Evolutionary conservation across 2,329 filamentous ascomycete species (phyloP), one percentile per base, ranked within the genome.

Genomic region (Chaetomium globosum): DNA sequence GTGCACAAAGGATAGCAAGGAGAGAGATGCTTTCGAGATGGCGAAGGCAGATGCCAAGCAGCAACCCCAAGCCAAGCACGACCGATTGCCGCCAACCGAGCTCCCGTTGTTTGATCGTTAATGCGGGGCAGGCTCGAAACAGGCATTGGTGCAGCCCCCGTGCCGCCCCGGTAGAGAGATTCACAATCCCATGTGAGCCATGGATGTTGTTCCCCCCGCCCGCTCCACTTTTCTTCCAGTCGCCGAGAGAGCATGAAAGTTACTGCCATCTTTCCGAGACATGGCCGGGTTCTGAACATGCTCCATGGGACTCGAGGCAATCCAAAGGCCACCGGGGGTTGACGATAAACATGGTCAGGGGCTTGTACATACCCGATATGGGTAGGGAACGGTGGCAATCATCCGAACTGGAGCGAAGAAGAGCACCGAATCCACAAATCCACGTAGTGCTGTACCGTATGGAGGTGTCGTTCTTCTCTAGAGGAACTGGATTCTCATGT

Each of bases 161-260:
- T 19, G 39, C 39, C 12, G 33, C 54, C 54, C 54, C 54, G 54
- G 21, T 56, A 56, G 33, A 56, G 54, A 43, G 54, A 56, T 56
- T 23, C 19, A 19, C 13, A 43, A 43, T 43, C 33, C 33, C 33
- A 36, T 36, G 33, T 36, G 33, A 9, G 33, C 33, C 33, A 36
- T 36, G 31, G 31, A 31, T 31, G 31, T 1, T 8, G 31, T 7
- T 31, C 7, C 31, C 39, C 39, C 39, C 39, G 39, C 39, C 19
- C 39, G 16, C 39, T 19, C 39, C 39, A 43, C 39, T 43, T 43
- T 19, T 43, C 16, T 43, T 43, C 16, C 39, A 2, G 39, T n/a
- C 39, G 4, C 4, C 26, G 26, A 26, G 26, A 43, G 16, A 43
- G 7, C 39, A 16, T 43, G 16, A n/a, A 43, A 43, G 13, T 43